Evolutionary conservation across 768 basidiomycete genomes (phyloP), one percentile per base, ranked within the genome.

Genomic region (Arthromyces matolae): DNA sequence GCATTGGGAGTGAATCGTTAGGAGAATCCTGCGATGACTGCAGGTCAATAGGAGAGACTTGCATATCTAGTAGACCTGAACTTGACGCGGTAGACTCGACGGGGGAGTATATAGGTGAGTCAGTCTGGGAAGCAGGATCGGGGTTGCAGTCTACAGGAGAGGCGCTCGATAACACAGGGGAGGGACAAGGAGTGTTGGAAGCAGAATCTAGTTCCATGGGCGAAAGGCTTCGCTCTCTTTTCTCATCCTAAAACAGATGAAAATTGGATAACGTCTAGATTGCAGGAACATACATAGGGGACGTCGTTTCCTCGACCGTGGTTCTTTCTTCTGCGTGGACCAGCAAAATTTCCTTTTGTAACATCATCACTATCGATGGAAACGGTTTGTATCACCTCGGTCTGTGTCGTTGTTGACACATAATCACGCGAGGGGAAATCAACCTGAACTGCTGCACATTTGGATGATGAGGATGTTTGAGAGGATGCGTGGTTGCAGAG

Each of bases 121-220:
- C 31, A 33, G 31, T 22, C 44, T 8, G 5, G 45, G 44, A 19
- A 19, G 14, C 40, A 45, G 5, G 13, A 39, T 34, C 33, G 52
- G 49, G 16, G 31, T 18, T 14, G 24, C 18, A 25, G 34, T 36
- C n/a, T 42, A 41, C 5, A n/a, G 37, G 45, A 29, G 48, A 28
- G 16, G 38, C 39, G 16, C 34, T 19, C 16, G 36, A 32, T 38
- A 41, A 20, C n/a, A 32, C 12, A 40, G 64, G 46, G 14, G 49
- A 53, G 29, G 45, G 23, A 14, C 14, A 42, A 23, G 71, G 70
- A 8, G 70, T 71, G 50, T 67, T 71, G 14, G 66, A 53, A 6
- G 71, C 60, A 6, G 79, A 79, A 53, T 76, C 80, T 34, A 83
- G 68, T 45, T 83, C 83, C 80, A 81, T 82, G 1, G 79, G 80